Conservation (phyloP, 352 stramenopile genomes). For the Globisporangium viniferum region DNA sequence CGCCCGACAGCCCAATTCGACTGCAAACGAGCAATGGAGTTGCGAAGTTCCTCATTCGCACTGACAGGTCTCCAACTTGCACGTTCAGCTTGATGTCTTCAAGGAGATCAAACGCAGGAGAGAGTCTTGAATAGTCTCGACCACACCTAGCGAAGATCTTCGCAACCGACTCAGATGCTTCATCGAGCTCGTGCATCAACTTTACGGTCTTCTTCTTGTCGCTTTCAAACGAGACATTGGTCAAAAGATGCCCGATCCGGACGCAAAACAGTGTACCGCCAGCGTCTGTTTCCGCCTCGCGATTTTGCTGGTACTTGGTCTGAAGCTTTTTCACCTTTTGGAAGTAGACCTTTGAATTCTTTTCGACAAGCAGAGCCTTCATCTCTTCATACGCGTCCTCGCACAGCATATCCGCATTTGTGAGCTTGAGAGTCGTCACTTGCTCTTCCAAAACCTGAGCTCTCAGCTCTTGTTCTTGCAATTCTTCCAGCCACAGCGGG, state of each 20-base stretch:
- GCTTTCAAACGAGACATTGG: constrained; percentile 40
- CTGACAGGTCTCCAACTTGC: constrained; percentile 23
- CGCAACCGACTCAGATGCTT: constrained; percentile 34
- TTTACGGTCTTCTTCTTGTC: constrained; percentile 25
- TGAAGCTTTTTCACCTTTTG: constrained; percentile 49
- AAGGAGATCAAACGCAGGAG: constrained; percentile 30
- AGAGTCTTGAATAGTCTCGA: constrained; percentile 21
- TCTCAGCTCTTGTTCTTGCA: constrained; percentile 62
- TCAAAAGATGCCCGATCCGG: constrained; percentile 25
- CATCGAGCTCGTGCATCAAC: constrained; percentile 41
- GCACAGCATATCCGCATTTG: constrained; percentile 43
- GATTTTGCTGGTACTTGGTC: constrained; percentile 10
- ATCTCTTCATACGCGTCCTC: constrained; percentile 41
- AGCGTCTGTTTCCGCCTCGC: constrained; percentile 9
- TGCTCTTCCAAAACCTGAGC: constrained; percentile 66
- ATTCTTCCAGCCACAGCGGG: constrained; percentile 68
- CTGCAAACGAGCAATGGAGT: constrained; percentile 45
- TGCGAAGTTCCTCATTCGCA: constrained; percentile 48
- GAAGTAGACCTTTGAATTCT: constrained; percentile 57
- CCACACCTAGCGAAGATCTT: constrained; percentile 20
- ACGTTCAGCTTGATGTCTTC: constrained; percentile 29
- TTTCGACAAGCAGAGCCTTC: constrained; percentile 45
- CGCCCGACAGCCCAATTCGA: constrained; percentile 27
- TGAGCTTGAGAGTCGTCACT: constrained; percentile 45
- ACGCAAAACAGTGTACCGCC: constrained; percentile 29